Base-by-base conservation (phyloP, 345 rosid genomes). In the Syzygium aromaticum region DNA sequence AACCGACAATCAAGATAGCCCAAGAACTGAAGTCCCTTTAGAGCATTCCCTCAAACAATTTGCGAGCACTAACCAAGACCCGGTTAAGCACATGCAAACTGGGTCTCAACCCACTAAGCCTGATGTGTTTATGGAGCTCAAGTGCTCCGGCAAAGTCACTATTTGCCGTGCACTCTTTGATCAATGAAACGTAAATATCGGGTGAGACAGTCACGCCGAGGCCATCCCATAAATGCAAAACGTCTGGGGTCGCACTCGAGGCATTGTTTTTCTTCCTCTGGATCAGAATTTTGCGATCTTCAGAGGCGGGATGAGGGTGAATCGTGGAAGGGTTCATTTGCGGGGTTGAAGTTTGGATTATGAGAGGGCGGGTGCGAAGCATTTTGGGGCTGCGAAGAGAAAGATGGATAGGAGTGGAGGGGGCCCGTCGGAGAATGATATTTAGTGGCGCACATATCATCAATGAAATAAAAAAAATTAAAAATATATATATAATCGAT, bases 41-140 rank as follows among this genome's bases (percentile, higher is more conserved):
- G 73, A 91, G 89, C 95, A 95, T 96, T 92, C 91, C 91, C 88
- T 95, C 96, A 89, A 96, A 96, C 93, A 95, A 23, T 40, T 93
- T 91, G 83, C 92, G 92, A 23, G 98, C 93, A 27, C 87, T 87
- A 77, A 83, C 90, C 3, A 93, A 92, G 11, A 93, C 89, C 30
- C 94, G 94, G 56, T 92, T 93, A 85, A 91, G 84, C 52, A 94
- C 84, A 25, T n/a, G 52, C 63, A 90, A 67, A 7, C 86, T 86
- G 84, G 94, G 92, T 84, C 84, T 91, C 54, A 90, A 51, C 7
- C 87, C 64, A 10, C 88, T 91, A 13, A 89, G 88, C 82, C 54
- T 85, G 73, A 93, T 86, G 88, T 93, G 95, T 14, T 85, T 28
- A 19, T 90, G 94, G 30, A 96, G 82, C 77, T 91, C 89, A n/a